Conservation (phyloP, 2,329 filamentous ascomycete genomes). For the Fusarium continuum region DNA sequence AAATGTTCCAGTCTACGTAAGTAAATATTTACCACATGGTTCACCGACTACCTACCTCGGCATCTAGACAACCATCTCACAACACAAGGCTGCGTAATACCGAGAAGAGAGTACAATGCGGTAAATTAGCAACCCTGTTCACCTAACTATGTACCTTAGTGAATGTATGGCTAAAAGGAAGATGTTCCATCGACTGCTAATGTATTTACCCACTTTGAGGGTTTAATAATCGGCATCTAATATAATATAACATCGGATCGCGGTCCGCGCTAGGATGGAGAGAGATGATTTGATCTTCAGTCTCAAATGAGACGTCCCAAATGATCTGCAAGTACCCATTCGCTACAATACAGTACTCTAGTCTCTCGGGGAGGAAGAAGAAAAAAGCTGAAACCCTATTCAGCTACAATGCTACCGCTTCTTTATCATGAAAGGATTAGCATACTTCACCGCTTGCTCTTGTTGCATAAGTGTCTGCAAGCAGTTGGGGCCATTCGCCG, state of each 20-base stretch:
- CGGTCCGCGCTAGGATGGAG: conserved; percentile 22
- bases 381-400: background rate
- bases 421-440: conserved; percentile 21
- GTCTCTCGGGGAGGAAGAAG: conserved; percentile 7
- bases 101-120: background rate
- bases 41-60: conserved; percentile 28
- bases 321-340: conserved; percentile 22
- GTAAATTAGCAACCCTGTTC: background rate
- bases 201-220: conserved; percentile 20
- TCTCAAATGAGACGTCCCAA: conserved; percentile 10
- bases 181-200: conserved; percentile 19
- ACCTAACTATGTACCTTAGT: background rate
- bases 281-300: conserved; percentile 23
- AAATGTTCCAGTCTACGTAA: background rate
- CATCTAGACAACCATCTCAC: conserved; percentile 4
- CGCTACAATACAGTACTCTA: conserved; percentile 7
- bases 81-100: conserved; percentile 1
- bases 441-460: conserved; percentile 40
- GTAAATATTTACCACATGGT: background rate
- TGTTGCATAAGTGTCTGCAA: conserved; percentile 37
- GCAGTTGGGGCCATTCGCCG: conserved; percentile 28
- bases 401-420: conserved; percentile 8
- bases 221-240: conserved; percentile 18
- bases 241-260: conserved; percentile 11
- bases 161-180: conserved; percentile 8